Percentiles rank a stretch among this genome's conserved stretches.
Conservation (phyloP, 2,329 filamentous ascomycete genomes). For the Fusarium illudens region DNA sequence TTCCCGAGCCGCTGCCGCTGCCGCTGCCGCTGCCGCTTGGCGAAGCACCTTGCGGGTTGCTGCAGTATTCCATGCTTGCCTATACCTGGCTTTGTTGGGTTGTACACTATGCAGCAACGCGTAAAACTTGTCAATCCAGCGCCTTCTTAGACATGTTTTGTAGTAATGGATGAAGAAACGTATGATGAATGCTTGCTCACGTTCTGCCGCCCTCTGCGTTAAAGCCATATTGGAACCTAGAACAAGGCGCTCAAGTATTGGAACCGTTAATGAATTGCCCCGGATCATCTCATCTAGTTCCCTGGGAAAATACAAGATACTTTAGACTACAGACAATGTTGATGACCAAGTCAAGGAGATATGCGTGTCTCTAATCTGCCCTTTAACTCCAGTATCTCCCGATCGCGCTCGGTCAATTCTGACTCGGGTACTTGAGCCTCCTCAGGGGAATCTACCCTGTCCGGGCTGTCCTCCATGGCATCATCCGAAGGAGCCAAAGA, state of each 20-base stretch:
- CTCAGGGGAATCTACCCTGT: too few relatives aligned
- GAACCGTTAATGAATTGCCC: too few relatives aligned
- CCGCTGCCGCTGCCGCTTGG: not conserved
- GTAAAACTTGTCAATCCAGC: not conserved
- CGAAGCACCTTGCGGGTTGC: not conserved
- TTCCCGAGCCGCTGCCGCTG: not conserved
- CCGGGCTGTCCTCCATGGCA: too few relatives aligned
- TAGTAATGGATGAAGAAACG: not conserved
- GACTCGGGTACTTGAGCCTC: too few relatives aligned
- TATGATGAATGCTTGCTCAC: not conserved
- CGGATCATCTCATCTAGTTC: not conserved
- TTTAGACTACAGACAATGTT: not conserved
- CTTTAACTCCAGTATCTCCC: too few relatives aligned
- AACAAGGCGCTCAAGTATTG: too few relatives aligned
- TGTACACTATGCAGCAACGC: not conserved
- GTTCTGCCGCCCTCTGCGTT: not conserved
- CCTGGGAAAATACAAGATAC: not conserved
- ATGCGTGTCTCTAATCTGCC: too few relatives aligned
- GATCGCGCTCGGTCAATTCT: too few relatives aligned
- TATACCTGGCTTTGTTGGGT: not conserved
- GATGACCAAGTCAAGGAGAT: not conserved
- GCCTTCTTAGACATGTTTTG: not conserved
- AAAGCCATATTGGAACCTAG: not conserved
- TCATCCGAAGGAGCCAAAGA: too few relatives aligned
- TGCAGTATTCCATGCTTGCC: not conserved